Percentiles rank a stretch among this genome's conserved stretches.
phyloP scores from a whole-genome alignment of 306 rosid species.

The Senna tora region DNA sequence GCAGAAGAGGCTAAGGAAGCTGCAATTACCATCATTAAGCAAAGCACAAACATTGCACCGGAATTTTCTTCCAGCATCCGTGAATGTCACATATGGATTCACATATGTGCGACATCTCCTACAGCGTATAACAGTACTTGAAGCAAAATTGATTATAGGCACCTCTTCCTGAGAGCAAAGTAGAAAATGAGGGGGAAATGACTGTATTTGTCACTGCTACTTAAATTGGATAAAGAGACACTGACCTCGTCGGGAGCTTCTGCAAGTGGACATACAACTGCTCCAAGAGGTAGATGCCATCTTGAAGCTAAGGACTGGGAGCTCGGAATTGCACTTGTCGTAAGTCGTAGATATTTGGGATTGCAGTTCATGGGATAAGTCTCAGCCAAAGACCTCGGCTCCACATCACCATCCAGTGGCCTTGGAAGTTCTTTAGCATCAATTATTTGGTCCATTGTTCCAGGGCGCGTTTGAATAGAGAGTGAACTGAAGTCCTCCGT shows the following conservation, averaged over 20 bases:
- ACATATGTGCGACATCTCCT: conserved; percentile 98
- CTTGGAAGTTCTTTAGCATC: conserved; percentile 81
- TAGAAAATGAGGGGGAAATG: not conserved
- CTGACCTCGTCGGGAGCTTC: conserved; percentile 90
- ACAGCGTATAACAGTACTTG: conserved; percentile 89
- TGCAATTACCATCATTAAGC: conserved; percentile 89
- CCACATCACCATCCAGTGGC: conserved; percentile 89
- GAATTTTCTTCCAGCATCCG: conserved; percentile 96
- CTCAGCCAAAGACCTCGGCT: conserved; percentile 62
- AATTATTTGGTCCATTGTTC: conserved; percentile 77
- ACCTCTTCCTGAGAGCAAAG: conserved; percentile 72
- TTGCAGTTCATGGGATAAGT: conserved; percentile 73
- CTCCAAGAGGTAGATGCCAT: conserved; percentile 99
- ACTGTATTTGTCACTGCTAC: conserved; percentile 17
- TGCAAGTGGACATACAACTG: conserved; percentile 98
- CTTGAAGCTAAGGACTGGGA: conserved; percentile 95
- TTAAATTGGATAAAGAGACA: conserved; percentile 41
- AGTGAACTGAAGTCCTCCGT: conserved; percentile 87
- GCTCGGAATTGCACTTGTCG: conserved; percentile 85
- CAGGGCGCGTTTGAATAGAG: conserved; percentile 81
- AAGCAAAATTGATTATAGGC: conserved; percentile 78
- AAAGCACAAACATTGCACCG: conserved; percentile 91
- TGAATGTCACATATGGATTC: conserved; percentile 88
- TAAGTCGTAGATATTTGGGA: conserved; percentile 79
- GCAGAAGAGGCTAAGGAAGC: conserved; percentile 27